These are phyloP conservation scores for Eleusine indica DNA, from an alignment of 176 grass and related monocot species.

Conservation along the genomic window DNA sequence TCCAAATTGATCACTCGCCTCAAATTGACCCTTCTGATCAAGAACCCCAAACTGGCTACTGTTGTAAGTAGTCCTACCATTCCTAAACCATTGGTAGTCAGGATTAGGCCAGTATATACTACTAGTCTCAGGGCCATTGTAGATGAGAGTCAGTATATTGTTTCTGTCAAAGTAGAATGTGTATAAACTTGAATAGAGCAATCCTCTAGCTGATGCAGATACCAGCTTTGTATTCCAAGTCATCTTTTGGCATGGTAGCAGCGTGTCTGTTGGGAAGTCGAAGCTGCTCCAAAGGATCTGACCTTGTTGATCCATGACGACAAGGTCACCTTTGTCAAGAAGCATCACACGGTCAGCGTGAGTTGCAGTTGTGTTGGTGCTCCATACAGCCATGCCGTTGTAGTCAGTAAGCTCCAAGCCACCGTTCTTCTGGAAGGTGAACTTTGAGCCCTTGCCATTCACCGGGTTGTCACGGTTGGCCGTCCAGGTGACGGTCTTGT, in stretches of 20 bases:
- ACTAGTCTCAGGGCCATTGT: conserved; percentile 39
- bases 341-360: conserved; percentile 7
- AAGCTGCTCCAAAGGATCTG: conserved; percentile 47
- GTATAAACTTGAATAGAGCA: conserved; percentile 52
- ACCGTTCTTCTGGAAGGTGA: conserved; percentile 30
- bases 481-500: conserved; percentile 46
- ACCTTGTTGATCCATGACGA: conserved; percentile 20
- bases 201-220: conserved; percentile 35
- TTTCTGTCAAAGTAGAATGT: conserved; percentile 52
- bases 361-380: conserved; percentile 22
- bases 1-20: conserved; percentile 24
- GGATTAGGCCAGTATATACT: conserved; percentile 63
- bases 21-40: conserved; percentile 46
- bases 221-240: conserved; percentile 45
- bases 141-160: conserved; percentile 56
- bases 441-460: conserved; percentile 53
- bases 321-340: conserved; percentile 44
- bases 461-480: conserved; percentile 62
- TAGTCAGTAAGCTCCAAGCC: conserved; percentile 41
- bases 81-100: background rate
- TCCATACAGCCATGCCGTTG: conserved; percentile 41
- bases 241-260: conserved; percentile 50
- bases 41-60: conserved; percentile 39
- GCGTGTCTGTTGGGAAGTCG: conserved; percentile 55
- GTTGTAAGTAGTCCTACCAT: conserved; percentile 38